phyloP scores from a whole-genome alignment of 2,329 filamentous ascomycete genomes.

The Penicillium sp. region DNA sequence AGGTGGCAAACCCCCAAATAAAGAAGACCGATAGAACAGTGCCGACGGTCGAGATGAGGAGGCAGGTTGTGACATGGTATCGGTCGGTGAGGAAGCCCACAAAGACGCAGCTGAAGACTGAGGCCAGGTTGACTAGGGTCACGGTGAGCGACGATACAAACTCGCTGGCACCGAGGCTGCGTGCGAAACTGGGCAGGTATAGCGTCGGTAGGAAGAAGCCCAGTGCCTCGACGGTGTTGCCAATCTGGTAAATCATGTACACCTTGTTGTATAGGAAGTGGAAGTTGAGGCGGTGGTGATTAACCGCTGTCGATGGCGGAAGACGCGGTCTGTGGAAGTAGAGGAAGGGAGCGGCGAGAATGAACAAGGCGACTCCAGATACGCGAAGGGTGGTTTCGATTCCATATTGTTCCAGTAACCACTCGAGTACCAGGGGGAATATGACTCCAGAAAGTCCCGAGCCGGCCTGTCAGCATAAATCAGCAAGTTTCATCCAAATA shows the following conservation, averaged over 20 bases:
- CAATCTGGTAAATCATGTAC: constrained; percentile 39
- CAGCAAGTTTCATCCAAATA: neutral
- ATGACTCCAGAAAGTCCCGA: constrained; percentile 33
- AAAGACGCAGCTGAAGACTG: constrained; percentile 40
- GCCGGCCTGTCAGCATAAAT: constrained; percentile 22
- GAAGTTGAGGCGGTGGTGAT: constrained; percentile 29
- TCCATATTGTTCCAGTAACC: constrained; percentile 30
- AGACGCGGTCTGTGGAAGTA: constrained; percentile 33
- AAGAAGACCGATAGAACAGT: constrained; percentile 21
- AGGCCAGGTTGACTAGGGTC: constrained; percentile 31
- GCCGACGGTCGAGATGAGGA: constrained; percentile 22
- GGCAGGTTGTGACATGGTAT: constrained; percentile 21
- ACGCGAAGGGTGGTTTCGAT: constrained; percentile 26
- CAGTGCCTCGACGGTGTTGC: constrained; percentile 35
- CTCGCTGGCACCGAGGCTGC: constrained; percentile 22
- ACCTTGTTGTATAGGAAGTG: constrained; percentile 30
- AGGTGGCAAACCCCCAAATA: constrained; percentile 19
- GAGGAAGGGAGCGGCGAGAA: constrained; percentile 41
- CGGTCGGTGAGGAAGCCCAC: constrained; percentile 23
- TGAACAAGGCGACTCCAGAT: constrained; percentile 30
- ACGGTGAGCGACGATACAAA: constrained; percentile 26
- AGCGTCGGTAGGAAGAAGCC: constrained; percentile 38
- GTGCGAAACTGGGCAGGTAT: constrained; percentile 34
- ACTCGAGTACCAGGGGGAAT: constrained; percentile 32
- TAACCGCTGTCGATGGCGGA: constrained; percentile 17